These are phyloP conservation scores for Tolypocladium sp. DNA, from an alignment of 2,329 filamentous ascomycete species.

Conservation along the genomic window DNA sequence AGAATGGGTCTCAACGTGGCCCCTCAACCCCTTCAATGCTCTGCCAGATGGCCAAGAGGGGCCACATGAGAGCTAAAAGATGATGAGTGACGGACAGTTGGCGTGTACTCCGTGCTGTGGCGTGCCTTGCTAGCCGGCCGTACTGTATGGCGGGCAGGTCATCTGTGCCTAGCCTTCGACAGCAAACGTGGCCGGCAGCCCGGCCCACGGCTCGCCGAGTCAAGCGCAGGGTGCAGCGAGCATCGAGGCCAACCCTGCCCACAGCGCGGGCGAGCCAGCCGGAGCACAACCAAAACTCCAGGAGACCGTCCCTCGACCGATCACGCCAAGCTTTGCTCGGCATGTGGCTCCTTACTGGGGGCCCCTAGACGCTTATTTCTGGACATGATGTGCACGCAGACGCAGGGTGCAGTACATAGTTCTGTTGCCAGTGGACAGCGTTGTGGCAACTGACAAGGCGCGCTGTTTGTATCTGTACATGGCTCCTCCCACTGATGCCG, in stretches of 20 bases:
- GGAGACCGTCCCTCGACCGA: slow-evolving; percentile 1
- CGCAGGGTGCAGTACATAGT: slow-evolving; percentile 1
- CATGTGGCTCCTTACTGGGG: slow-evolving; percentile 13
- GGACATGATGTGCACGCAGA: slow-evolving; percentile 10
- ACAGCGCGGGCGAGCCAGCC: no score
- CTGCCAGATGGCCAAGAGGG: background rate
- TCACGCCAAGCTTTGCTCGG: slow-evolving; percentile 17
- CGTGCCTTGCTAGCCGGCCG: background rate
- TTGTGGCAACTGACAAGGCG: background rate
- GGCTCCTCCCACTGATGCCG: background rate
- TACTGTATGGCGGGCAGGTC: background rate
- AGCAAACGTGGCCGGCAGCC: slow-evolving; percentile 1
- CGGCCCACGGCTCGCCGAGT: slow-evolving; percentile 1
- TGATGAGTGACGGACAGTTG: background rate
- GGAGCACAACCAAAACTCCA: background rate
- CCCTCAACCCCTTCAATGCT: background rate
- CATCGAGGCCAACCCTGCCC: background rate
- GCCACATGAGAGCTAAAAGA: background rate
- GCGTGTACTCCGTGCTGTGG: background rate
- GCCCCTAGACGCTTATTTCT: slow-evolving; percentile 7
- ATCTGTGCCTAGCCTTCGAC: background rate
- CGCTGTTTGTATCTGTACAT: background rate
- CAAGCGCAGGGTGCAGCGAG: background rate
- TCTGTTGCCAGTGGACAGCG: background rate
- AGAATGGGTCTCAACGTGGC: background rate